Evolutionary conservation across 768 basidiomycete genomes (phyloP), one percentile per base, ranked within the genome.

Genomic region (Tylopilus plumbeoviolaceoides): DNA sequence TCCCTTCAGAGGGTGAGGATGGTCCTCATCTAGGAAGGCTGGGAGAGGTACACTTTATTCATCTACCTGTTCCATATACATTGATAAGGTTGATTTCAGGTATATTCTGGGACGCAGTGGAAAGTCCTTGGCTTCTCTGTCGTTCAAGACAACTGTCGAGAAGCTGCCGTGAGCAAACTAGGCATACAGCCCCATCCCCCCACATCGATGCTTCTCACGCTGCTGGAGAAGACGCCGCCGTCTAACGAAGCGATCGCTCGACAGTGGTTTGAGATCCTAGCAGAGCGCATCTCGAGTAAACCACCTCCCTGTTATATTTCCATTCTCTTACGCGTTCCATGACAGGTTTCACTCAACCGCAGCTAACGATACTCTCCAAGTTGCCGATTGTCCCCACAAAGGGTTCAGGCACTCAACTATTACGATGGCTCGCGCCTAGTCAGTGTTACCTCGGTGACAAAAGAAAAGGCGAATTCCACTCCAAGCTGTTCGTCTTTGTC

Each of bases 401-500:
- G 4, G 5, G 17, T n/a, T 46, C 44, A 14, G 30, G 44, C 1
- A 10, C 5, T 30, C 44, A n/a, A 35, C 12, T 12, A 17, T 40
- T 33, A 12, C 33, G 14, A 12, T 33, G 38, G 50, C 14, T 40
- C 7, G 8, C 28, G 14, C 50, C 50, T 7, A 40, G 20, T 7
- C 36, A 46, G 21, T 51, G 50, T 46, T 51, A 40, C 28, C 15
- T 45, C 20, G 38, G 44, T 17, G 44, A 40, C 5, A 35, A 14
- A 5, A 23, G 15, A 0, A 20, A 40, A 40, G 50, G 23, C 21
- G 11, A 23, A 4, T 40, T 51, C 14, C 11, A 51, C 11, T 40
- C 50, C 11, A 46, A 40, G 38, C 18, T 51, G 28, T 51, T 51
- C 12, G 50, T 31, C 20, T 51, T 51, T 30, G 50, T 51, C 7